These are phyloP conservation scores for Phytophthora citrophthora DNA, from an alignment of 352 stramenopile genomes.

Conservation along the genomic window DNA sequence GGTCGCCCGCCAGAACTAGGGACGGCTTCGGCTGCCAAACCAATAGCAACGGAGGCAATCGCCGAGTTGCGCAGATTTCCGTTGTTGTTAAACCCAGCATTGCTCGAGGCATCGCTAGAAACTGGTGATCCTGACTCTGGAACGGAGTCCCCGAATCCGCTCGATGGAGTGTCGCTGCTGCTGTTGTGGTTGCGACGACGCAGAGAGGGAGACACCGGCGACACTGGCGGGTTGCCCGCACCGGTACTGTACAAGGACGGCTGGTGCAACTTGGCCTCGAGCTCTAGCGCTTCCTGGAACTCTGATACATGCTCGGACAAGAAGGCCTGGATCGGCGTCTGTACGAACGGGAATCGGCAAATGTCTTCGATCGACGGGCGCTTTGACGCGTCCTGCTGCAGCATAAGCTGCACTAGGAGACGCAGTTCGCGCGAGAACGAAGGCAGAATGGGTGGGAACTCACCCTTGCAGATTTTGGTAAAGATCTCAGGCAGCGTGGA, in stretches of 20 bases:
- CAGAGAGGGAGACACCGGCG: conserved; percentile 47
- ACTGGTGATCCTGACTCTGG: conserved; percentile 45
- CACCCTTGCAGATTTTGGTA: conserved; percentile 88
- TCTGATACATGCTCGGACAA: conserved; percentile 85
- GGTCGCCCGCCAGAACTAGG: conserved; percentile 34
- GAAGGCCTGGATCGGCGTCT: conserved; percentile 85
- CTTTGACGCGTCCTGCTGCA: conserved; percentile 87
- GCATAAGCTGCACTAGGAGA: conserved; percentile 87
- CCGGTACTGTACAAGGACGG: conserved; percentile 67
- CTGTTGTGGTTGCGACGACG: conserved; percentile 59
- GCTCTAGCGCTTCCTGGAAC: conserved; percentile 86
- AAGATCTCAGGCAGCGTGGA: conserved; percentile 86
- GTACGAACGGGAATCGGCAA: conserved; percentile 88
- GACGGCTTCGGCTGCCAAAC: conserved; percentile 52
- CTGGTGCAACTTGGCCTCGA: conserved; percentile 89
- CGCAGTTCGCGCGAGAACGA: conserved; percentile 84
- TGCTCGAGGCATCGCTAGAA: conserved; percentile 56
- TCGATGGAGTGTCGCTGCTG: conserved; percentile 43
- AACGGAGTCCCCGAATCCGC: conserved; percentile 37
- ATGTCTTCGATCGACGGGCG: conserved; percentile 91
- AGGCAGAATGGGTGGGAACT: conserved; percentile 81
- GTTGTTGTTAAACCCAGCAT: conserved; percentile 48
- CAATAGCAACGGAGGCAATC: conserved; percentile 59
- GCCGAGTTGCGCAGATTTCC: conserved; percentile 59
- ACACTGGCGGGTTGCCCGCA: conserved; percentile 37